Percentiles rank a stretch among this genome's conserved stretches.
phyloP scores from a whole-genome alignment of 177 flowering plant species.

The Vitis hybrid region DNA sequence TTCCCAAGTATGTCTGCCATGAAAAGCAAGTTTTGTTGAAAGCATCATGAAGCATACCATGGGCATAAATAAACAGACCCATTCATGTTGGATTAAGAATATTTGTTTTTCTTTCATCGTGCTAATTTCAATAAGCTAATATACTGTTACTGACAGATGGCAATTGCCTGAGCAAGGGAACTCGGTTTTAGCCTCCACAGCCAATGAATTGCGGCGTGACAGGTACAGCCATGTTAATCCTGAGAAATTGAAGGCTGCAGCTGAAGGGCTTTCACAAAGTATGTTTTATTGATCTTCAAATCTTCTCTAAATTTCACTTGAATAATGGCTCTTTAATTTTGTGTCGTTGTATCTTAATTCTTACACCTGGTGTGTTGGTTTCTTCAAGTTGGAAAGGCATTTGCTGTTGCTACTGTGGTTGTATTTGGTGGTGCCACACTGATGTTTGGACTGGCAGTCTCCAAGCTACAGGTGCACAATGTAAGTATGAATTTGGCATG shows the following conservation, averaged over 20 bases:
- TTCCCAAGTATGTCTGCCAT: neutral
- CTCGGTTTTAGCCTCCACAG: conserved; percentile 67
- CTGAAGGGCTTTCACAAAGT: conserved; percentile 74
- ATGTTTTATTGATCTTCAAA: conserved; percentile 18
- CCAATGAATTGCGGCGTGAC: conserved; percentile 74
- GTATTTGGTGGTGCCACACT: conserved; percentile 81
- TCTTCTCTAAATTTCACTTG: neutral
- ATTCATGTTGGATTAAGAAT: too few species aligned
- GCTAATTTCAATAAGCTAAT: neutral
- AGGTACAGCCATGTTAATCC: conserved; percentile 43
- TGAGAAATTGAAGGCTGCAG: conserved; percentile 79
- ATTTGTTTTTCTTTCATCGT: neutral
- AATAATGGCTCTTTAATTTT: neutral
- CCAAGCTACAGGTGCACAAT: conserved; percentile 61
- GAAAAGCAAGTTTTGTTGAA: neutral
- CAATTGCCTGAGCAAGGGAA: conserved; percentile 48
- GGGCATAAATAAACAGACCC: too few species aligned
- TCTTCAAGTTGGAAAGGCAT: conserved; percentile 63
- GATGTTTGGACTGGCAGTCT: conserved; percentile 54
- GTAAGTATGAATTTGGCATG: conserved; percentile 39
- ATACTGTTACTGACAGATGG: conserved; percentile 57
- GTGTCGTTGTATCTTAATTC: neutral
- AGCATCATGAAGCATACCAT: neutral
- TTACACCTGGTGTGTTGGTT: neutral
- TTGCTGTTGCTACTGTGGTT: conserved; percentile 65